A percentile compares a stretch with the other conserved stretches of the same genome.
Conservation (phyloP, 2,329 filamentous ascomycete genomes). For the Fusarium irregulare region DNA sequence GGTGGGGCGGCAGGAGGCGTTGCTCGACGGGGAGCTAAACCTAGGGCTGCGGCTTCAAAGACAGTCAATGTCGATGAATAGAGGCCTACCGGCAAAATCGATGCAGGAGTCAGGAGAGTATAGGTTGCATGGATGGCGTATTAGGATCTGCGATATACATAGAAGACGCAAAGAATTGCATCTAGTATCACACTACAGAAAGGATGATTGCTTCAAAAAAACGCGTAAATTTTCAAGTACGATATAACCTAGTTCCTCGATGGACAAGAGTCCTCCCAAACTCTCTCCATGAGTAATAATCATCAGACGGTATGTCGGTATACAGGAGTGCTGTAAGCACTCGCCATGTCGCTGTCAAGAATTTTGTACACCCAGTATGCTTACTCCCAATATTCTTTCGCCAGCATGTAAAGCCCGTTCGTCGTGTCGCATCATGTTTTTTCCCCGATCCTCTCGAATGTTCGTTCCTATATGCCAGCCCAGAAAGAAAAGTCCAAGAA, state of each 20-base stretch:
- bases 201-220: slow-evolving; percentile 21
- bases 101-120: background rate
- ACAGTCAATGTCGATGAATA: slow-evolving; percentile 22
- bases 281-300: slow-evolving; percentile 27
- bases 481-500: slow-evolving; percentile 45
- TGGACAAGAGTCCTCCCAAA: slow-evolving; percentile 32
- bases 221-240: slow-evolving; percentile 39
- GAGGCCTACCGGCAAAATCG: background rate
- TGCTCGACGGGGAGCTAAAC: slow-evolving; percentile 46
- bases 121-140: slow-evolving; percentile 42
- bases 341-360: slow-evolving; percentile 26
- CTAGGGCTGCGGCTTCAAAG: slow-evolving; percentile 41
- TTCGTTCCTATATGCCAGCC: slow-evolving; percentile 44
- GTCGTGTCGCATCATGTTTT: slow-evolving; percentile 30
- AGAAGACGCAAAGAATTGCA: slow-evolving; percentile 2
- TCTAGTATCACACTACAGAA: background rate
- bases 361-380: slow-evolving; percentile 42
- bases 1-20: slow-evolving; percentile 42
- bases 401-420: slow-evolving; percentile 35
- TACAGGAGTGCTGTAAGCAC: slow-evolving; percentile 33
- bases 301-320: slow-evolving; percentile 36
- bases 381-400: slow-evolving; percentile 38
- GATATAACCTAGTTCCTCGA: slow-evolving; percentile 33
- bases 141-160: slow-evolving; percentile 14
- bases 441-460: slow-evolving; percentile 38